phyloP scores from a whole-genome alignment of 345 rosid species.

The Sonneratia alba region DNA sequence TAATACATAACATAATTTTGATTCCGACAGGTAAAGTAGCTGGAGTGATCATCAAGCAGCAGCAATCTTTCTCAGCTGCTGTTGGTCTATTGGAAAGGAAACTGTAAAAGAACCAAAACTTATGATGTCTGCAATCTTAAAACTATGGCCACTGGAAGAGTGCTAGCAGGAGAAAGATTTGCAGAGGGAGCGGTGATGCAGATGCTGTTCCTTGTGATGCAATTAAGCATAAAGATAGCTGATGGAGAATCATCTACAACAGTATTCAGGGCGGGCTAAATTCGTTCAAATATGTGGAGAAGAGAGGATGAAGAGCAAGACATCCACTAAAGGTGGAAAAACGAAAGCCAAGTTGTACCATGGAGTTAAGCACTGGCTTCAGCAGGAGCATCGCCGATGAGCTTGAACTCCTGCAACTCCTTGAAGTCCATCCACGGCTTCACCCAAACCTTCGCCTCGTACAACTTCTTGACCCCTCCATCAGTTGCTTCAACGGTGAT shows the following conservation, averaged over 20 bases:
- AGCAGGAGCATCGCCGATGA: constrained; percentile 23
- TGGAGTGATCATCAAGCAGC: neutral
- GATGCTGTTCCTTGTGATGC: neutral
- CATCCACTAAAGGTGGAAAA: neutral
- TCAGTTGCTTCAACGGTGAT: constrained; percentile 67
- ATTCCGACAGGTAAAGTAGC: neutral
- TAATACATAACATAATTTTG: neutral
- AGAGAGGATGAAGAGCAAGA: neutral
- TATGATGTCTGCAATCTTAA: neutral
- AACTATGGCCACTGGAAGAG: neutral
- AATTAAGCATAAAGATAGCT: neutral
- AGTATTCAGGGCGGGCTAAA: neutral
- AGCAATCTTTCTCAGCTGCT: neutral
- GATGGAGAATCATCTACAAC: neutral
- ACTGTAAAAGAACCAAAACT: neutral
- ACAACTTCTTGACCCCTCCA: constrained; percentile 49
- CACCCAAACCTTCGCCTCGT: constrained; percentile 87
- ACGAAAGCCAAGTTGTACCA: constrained; percentile 9
- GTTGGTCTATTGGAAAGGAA: neutral
- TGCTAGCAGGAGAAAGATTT: neutral
- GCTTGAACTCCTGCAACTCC: constrained; percentile 67
- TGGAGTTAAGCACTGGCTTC: constrained; percentile 8
- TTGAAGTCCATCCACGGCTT: constrained; percentile 81
- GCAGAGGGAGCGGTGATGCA: neutral
- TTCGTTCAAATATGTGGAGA: neutral